Evolutionary conservation across 1,284 basidiomycete genomes (phyloP), one percentile per base, ranked within the genome.

Genomic region (Ceratobasidium sp.): DNA sequence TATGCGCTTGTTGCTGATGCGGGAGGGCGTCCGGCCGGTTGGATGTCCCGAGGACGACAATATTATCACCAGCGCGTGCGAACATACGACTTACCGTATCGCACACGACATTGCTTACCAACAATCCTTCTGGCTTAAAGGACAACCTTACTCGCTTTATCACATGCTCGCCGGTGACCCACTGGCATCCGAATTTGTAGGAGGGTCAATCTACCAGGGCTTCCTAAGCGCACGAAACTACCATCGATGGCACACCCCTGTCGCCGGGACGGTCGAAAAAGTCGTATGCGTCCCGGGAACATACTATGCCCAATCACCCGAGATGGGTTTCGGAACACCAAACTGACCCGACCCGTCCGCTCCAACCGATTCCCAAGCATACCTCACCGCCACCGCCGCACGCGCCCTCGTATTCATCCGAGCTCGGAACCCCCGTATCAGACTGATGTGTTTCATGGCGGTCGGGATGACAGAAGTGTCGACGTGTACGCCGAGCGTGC

Each of bases 381-480:
- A 85, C 80, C 80, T 82, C 71, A 83, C 85, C 73, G 78, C 83
- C 76, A 81, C 85, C 23, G 86, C 86, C 1, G 85, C 90, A 12
- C 87, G 90, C 33, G 84, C 84, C 0, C 81, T 90, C 69, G 86
- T 91, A 65, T 88, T 87, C 79, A 90, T 91, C 83, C 82, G 88
- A 77, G 85, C 88, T 27, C 85, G 87, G 66, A 88, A 89, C 80
- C 84, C 86, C 0, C 81, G 83, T 44, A 88, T 90, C 54, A 89
- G 89, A 0, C 80, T 88, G 74, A 85, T 89, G 82, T 86, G 85
- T 65, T 88, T 90, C 81, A 84, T 90, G 14, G 87, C 82, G 0
- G 85, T 90, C 27, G 89, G 90, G 0, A 89, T 91, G 89, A 85
- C 84, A 0, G 89, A 90, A 81, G 86, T 90, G 0, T 90, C 89